Evolutionary conservation across 2,329 filamentous ascomycete species (phyloP), one percentile per base, ranked within the genome.

Genomic region (Fusarium succisae): DNA sequence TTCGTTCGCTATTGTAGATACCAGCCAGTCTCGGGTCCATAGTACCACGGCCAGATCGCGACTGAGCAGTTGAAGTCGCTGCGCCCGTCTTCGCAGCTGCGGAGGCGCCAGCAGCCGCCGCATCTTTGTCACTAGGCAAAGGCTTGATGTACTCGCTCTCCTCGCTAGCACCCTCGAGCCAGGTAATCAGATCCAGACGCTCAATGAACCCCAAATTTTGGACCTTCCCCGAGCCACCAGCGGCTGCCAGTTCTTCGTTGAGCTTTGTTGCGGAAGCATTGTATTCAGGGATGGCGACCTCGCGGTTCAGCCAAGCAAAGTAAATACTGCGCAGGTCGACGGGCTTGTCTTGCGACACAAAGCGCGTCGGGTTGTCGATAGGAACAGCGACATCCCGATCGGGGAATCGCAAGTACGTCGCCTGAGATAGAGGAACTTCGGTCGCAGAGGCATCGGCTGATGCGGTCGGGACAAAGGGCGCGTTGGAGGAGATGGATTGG

Each of bases 271-370:
- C 93, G 1, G 93, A 92, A 32, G 93, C 90, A 83, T 98, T 96
- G 87, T 98, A 98, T 78, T 97, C 94, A 17, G 94, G 93, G 75
- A 97, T 95, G 62, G 93, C 91, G 63, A 93, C 91, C 85, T 98
- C 96, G 82, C 95, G 94, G 84, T 98, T 97, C 79, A 94, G 88
- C 94, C 95, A 99, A 63, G 95, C 95, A 81, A 98, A 98, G 86
- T 96, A 98, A 83, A 98, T 96, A 81, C 93, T 96, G 80, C 96
- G 94, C 76, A 99, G 87, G 81, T 98, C 94, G 78, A 98, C 91
- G 9, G 92, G 88, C 63, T 90, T 87, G 77, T 89, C 90, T 66
- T 90, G 89, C n/a, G 94, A 95, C 69, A 93, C 89, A 86, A 98
- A 98, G 78, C 96, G 94, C 76, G 96, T 99, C 15, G 92, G 88